Base-by-base conservation (phyloP, 2,329 filamentous ascomycete species). In the Trichoderma lentiforme region DNA sequence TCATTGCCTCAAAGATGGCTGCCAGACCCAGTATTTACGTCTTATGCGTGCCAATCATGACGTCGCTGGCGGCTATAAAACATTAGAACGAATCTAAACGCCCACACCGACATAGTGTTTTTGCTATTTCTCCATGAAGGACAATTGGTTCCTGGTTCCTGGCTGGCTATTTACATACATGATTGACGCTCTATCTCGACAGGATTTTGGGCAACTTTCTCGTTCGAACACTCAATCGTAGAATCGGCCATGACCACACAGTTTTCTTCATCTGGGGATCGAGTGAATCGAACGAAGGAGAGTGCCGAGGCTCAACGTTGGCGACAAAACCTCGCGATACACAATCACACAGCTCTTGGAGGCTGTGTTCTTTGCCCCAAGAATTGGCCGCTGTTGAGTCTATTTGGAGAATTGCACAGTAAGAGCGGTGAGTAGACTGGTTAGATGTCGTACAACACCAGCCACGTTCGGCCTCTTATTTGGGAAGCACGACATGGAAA, bases 21-120 rank as follows among this genome's bases (percentile, higher is more conserved):
- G 32, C 30, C n/a, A 34, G 70, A 26, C 63, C 70, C 70, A 71
- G 61, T 72, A 36, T 68, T 64, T 62, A 14, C 63, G 57, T 58
- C 8, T 26, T 3, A 26, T 26, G 63, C 36, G 43, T 63, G 63
- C 70, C 63, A 63, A 68, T 63, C 43, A 72, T 68, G 63, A 57
- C 70, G 57, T 62, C 57, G 63, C 34, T 26, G 30, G 32, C 47
- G 9, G 47, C 32, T 34, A 24, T 15, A n/a, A 4, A 32, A 14
- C n/a, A 24, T 24, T 15, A 39, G 28, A 26, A 21, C 32, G 34
- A 32, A 28, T 32, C 62, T 64, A 32, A 32, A 30, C 6, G 12
- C 30, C 32, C 18, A n/a, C 36, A 43, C 21, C 21, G 21, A 14
- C 62, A 28, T 21, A 6, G 36, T 12, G 39, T 2, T 24, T 24